Conservation (phyloP, 441 rosid species). For the Dalechampia spathulata region DNA sequence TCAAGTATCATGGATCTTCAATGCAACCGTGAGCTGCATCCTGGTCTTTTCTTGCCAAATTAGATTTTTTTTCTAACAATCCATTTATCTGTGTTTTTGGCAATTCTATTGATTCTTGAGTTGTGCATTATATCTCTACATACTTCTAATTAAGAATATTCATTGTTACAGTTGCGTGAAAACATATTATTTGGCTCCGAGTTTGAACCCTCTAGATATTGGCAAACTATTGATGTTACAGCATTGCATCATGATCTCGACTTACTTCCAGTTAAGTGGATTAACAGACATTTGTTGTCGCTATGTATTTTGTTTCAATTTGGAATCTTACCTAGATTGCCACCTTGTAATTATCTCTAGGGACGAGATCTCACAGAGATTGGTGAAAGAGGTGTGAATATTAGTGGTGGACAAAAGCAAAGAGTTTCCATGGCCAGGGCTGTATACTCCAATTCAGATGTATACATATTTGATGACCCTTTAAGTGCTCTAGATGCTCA, state of each 20-base stretch:
- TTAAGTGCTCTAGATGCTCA: slow-evolving; percentile 97
- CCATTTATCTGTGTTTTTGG: background rate
- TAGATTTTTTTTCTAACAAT: background rate
- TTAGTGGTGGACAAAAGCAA: slow-evolving; percentile 98
- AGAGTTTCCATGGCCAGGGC: slow-evolving; percentile 99
- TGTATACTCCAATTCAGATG: slow-evolving; percentile 82
- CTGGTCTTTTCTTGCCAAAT: slow-evolving; percentile 4
- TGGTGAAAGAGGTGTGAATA: slow-evolving; percentile 97
- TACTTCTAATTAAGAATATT: slow-evolving; percentile 9
- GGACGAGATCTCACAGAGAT: slow-evolving; percentile 89
- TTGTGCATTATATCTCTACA: background rate
- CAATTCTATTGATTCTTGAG: background rate
- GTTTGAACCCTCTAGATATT: slow-evolving; percentile 53
- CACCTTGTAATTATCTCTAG: slow-evolving; percentile 31
- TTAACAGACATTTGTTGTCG: slow-evolving; percentile 8
- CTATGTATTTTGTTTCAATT: slow-evolving; percentile 10
- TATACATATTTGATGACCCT: slow-evolving; percentile 95
- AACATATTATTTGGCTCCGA: slow-evolving; percentile 81
- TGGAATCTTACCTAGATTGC: slow-evolving; percentile 11
- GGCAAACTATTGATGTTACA: slow-evolving; percentile 72
- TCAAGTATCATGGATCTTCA: slow-evolving; percentile 98
- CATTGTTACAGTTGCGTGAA: slow-evolving; percentile 62
- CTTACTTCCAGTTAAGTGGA: slow-evolving; percentile 74
- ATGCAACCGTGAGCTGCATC: slow-evolving; percentile 69
- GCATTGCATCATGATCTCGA: slow-evolving; percentile 87